Conservation (phyloP, 2,329 filamentous ascomycete species). For the Shiraia bambusicola region DNA sequence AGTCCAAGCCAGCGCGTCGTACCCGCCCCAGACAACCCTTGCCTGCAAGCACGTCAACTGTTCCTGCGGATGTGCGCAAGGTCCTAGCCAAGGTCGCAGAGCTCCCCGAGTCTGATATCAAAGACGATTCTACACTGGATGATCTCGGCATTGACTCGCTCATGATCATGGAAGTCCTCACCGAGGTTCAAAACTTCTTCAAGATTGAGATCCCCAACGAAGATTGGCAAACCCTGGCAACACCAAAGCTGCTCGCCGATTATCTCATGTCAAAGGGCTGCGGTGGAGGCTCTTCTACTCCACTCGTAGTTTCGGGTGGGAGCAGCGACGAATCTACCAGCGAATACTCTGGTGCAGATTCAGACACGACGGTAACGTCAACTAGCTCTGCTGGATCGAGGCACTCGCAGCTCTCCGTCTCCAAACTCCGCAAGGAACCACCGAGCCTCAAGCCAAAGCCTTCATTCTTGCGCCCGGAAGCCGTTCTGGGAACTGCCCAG, state of each 20-base stretch:
- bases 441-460: no score
- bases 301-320: no score
- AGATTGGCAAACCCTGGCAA: slow-evolving; percentile 4
- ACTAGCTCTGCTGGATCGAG: no score
- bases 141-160: slow-evolving; percentile 13
- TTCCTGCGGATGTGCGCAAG: background rate
- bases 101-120: slow-evolving; percentile 4
- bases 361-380: no score
- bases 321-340: no score
- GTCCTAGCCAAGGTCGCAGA: slow-evolving; percentile 5
- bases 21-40: no score
- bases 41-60: background rate
- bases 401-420: no score
- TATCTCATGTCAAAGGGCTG: background rate
- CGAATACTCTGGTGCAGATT: no score
- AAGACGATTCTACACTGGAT: slow-evolving; percentile 6
- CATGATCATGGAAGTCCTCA: slow-evolving; percentile 5
- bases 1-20: no score
- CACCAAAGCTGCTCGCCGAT: slow-evolving; percentile 2
- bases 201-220: background rate
- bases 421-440: no score
- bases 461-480: background rate
- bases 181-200: slow-evolving; percentile 1
- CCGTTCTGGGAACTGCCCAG: slow-evolving; percentile 1
- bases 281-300: no score